Evolutionary conservation across 805 yeast genomes (phyloP).

Genomic region (Kazachstania martiniae): DNA sequence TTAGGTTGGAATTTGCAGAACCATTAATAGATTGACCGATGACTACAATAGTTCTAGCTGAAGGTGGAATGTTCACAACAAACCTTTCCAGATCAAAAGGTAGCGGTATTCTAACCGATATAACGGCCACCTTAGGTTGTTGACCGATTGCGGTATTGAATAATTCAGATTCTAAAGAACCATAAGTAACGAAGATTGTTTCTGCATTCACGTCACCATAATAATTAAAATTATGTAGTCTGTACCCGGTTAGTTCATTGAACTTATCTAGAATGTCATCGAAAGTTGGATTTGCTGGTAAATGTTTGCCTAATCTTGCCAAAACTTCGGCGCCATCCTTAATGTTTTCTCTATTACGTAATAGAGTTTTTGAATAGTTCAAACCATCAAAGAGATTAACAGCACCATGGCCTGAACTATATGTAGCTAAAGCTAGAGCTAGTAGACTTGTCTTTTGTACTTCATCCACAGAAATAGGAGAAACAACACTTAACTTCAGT

Average conservation of each 20-base stretch:
- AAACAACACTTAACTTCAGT: conserved; percentile 55
- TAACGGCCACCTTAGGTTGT: conserved; percentile 42
- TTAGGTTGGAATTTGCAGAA: conserved; percentile 37
- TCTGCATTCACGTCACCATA: conserved; percentile 42
- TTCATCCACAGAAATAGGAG: conserved; percentile 54
- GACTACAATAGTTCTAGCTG: conserved; percentile 53
- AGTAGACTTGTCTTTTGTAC: conserved; percentile 58
- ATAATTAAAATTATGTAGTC: conserved; percentile 35
- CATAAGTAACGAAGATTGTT: conserved; percentile 74
- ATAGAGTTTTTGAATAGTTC: conserved; percentile 25
- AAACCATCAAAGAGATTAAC: conserved; percentile 77
- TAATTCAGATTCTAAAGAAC: conserved; percentile 53
- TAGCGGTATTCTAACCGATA: conserved; percentile 65
- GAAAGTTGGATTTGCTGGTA: conserved; percentile 11
- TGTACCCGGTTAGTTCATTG: conserved; percentile 17
- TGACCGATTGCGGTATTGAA: conserved; percentile 28
- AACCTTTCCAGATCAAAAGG: conserved; percentile 67
- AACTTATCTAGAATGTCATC: conserved; percentile 20
- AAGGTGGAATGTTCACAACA: conserved; percentile 43
- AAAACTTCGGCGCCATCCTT: conserved; percentile 6
- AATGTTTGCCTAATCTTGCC: conserved; percentile 6
- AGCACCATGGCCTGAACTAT: conserved; percentile 32
- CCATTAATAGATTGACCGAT: conserved; percentile 44
- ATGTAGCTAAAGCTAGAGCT: conserved; percentile 49
- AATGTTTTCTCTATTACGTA: conserved; percentile 9